These are phyloP conservation scores for Lithocarpus polystachyus DNA, from an alignment of 306 rosid genomes.

Conservation along the genomic window DNA sequence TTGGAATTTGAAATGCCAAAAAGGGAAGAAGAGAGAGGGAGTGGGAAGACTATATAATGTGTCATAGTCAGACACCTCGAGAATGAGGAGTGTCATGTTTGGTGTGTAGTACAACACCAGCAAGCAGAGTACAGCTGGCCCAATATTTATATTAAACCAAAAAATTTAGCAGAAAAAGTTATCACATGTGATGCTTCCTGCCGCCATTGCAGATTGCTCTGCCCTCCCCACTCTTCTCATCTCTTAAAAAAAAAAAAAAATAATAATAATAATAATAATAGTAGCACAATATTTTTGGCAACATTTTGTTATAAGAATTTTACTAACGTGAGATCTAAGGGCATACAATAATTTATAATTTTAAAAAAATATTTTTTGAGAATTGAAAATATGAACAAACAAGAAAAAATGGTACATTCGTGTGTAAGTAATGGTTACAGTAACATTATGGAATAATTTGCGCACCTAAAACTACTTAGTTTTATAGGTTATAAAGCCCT, in stretches of 20 bases:
- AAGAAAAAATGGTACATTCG: rapidly evolving
- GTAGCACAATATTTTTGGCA: no score
- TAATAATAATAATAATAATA: rapidly evolving
- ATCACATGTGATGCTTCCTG: conserved; percentile 18
- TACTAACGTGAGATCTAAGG: no score
- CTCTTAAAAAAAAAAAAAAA: no score
- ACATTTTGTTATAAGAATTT: no score
- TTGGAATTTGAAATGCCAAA: neutral
- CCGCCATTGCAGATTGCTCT: conserved; percentile 16
- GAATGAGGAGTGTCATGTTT: conserved; percentile 19
- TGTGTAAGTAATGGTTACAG: rapidly evolving
- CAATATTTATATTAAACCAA: no score
- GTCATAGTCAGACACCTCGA: neutral
- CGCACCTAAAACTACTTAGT: rapidly evolving
- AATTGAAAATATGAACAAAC: no score
- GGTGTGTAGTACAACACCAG: neutral
- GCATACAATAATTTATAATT: no score
- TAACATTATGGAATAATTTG: rapidly evolving
- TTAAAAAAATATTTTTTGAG: no score
- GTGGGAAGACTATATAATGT: neutral
- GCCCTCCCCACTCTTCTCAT: neutral
- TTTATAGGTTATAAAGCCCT: no score
- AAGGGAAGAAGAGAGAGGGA: neutral
- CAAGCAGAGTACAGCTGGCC: conserved; percentile 26
- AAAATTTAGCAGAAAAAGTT: neutral